Conservation (phyloP, 2,329 filamentous ascomycete species). For the Calonectria pteridis region DNA sequence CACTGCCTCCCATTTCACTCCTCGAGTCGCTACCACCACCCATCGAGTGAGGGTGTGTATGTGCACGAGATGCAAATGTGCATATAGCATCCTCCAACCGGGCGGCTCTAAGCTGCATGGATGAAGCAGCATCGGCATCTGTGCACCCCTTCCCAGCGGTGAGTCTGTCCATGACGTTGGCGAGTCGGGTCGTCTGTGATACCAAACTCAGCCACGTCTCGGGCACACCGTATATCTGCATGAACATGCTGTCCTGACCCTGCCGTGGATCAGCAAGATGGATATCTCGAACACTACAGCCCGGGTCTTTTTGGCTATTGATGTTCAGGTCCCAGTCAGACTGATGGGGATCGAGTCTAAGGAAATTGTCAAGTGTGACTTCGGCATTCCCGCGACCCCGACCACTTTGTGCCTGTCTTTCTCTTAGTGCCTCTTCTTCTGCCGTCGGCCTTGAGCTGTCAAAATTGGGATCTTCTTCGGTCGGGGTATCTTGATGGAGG, state of each 20-base stretch:
- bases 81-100: conserved; percentile 39
- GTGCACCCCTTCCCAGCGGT: conserved; percentile 10
- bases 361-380: conserved; percentile 36
- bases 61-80: conserved; percentile 32
- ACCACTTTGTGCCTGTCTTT: background rate
- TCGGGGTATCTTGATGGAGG: conserved; percentile 25
- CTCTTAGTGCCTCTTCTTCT: background rate
- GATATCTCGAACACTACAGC: conserved; percentile 35
- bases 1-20: conserved; percentile 14
- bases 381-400: conserved; percentile 25
- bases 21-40: background rate
- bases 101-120: conserved; percentile 29
- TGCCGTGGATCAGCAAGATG: conserved; percentile 32
- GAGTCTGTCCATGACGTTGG: conserved; percentile 35
- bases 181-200: conserved; percentile 36
- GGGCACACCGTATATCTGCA: conserved; percentile 40
- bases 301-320: conserved; percentile 19
- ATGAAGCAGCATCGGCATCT: conserved; percentile 30
- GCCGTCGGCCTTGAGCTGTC: background rate
- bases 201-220: conserved; percentile 41
- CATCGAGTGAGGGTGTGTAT: background rate
- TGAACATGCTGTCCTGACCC: conserved; percentile 40
- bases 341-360: conserved; percentile 36
- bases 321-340: conserved; percentile 15
- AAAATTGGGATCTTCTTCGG: background rate